Evolutionary conservation across 2,329 filamentous ascomycete genomes (phyloP), one percentile per base, ranked within the genome.

Genomic region (Arthrobotrys pseudoclavata): DNA sequence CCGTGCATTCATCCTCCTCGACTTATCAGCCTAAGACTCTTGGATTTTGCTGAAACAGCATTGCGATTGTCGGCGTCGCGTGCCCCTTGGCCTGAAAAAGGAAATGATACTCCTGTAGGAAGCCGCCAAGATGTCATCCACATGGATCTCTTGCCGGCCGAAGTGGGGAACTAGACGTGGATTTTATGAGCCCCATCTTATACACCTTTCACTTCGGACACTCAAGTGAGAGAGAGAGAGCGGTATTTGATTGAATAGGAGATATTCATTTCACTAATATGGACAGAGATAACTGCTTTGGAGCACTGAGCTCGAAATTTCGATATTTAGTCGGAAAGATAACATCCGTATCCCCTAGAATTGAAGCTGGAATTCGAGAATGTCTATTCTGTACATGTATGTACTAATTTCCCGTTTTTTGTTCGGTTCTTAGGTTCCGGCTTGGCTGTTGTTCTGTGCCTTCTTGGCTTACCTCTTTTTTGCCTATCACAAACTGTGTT

Each of bases 51-150:
- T 69, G 53, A 62, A 62, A 70, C 55, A 20, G 67, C 40, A 37
- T 18, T 52, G 45, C 31, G 50, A 48, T 68, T 34, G 42, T 37
- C 29, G 18, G 34, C 66, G 69, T 72, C 69, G 69, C 57, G 69
- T 72, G 69, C 69, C 69, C 69, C 69, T 72, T 72, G 52, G 24
- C 60, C 37, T 20, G 6, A 29, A 72, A 24, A 20, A 18, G 69
- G 12, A 52, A 18, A 52, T 52, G 57, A 66, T 57, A 40, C 9
- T 24, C 48, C 42, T 47, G 48, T 52, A 63, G 40, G 22, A 34
- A 22, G 13, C 6, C 45, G 66, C 66, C 52, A 61, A 60, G 66
- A 45, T 22, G 24, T 29, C 22, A 50, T 60, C 29, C 52, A 24
- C 37, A 31, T 53, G 53, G 48, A 61, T 22, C n/a, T 20, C 15